phyloP scores from a whole-genome alignment of 2,329 filamentous ascomycete genomes.

The Aspergillus candidus region DNA sequence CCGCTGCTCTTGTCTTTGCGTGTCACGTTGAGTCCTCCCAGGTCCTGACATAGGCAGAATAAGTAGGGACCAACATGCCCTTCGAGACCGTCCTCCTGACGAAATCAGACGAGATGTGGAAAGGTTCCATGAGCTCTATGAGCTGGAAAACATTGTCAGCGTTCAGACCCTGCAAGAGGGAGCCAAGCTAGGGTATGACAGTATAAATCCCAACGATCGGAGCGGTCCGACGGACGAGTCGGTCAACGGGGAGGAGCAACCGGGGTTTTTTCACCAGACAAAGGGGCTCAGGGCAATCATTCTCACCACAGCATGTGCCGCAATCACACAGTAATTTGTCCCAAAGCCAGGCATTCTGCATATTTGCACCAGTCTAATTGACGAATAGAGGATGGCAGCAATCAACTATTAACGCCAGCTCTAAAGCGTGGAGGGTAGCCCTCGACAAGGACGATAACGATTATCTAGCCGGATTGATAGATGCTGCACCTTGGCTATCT shows the following conservation, averaged over 20 bases:
- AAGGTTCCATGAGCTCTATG: no score
- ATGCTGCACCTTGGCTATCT: slow-evolving; percentile 15
- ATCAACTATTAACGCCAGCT: slow-evolving; percentile 18
- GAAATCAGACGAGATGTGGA: no score
- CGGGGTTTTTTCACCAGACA: slow-evolving; percentile 8
- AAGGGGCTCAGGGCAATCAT: slow-evolving; percentile 17
- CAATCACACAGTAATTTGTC: slow-evolving; percentile 18
- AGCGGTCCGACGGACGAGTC: neutral
- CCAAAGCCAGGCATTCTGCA: neutral
- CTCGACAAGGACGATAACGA: neutral
- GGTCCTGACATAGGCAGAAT: no score
- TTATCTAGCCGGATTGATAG: slow-evolving; percentile 7
- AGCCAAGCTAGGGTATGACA: no score
- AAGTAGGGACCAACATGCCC: no score
- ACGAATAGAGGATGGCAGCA: slow-evolving; percentile 19
- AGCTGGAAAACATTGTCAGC: no score
- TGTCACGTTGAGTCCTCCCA: no score
- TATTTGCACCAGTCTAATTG: neutral
- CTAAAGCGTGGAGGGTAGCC: slow-evolving; percentile 2
- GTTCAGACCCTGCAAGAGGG: no score
- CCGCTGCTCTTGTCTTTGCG: no score
- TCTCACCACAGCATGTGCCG: slow-evolving; percentile 19
- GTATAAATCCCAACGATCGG: no score
- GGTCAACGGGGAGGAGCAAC: neutral
- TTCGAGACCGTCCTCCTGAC: no score